These are phyloP conservation scores for Prosopis cineraria DNA, from an alignment of 306 rosid genomes.

Conservation along the genomic window DNA sequence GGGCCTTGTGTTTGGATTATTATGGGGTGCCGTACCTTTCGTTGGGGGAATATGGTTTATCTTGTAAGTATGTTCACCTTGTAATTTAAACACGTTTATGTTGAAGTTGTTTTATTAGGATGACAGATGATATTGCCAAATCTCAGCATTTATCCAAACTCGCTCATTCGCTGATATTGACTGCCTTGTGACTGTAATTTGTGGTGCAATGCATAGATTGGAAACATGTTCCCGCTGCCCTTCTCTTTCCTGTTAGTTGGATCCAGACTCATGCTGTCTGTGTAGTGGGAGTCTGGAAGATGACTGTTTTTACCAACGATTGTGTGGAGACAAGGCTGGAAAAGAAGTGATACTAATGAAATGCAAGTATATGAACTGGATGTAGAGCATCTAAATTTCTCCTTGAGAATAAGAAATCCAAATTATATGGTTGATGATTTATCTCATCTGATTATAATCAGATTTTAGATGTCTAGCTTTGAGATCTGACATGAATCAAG, in stretches of 20 bases:
- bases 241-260: background rate
- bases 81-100: background rate
- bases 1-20: conserved; percentile 72
- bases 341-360: background rate
- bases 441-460: background rate
- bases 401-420: background rate
- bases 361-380: background rate
- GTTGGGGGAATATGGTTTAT: conserved; percentile 96
- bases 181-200: background rate
- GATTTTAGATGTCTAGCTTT: background rate
- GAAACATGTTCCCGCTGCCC: background rate
- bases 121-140: background rate
- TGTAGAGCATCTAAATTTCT: conserved; percentile 19
- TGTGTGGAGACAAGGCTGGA: background rate
- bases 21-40: conserved; percentile 91
- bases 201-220: conserved; percentile 24
- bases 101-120: background rate
- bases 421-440: background rate
- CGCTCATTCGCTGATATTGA: background rate
- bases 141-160: background rate
- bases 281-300: conserved; percentile 7
- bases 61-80: conserved; percentile 59
- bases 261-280: background rate
- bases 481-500: conserved; percentile 21
- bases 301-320: background rate